Evolutionary conservation across 1,139 yeast genomes (phyloP), one percentile per base, ranked within the genome.

Genomic region (Debaryomyces robertsiae): DNA sequence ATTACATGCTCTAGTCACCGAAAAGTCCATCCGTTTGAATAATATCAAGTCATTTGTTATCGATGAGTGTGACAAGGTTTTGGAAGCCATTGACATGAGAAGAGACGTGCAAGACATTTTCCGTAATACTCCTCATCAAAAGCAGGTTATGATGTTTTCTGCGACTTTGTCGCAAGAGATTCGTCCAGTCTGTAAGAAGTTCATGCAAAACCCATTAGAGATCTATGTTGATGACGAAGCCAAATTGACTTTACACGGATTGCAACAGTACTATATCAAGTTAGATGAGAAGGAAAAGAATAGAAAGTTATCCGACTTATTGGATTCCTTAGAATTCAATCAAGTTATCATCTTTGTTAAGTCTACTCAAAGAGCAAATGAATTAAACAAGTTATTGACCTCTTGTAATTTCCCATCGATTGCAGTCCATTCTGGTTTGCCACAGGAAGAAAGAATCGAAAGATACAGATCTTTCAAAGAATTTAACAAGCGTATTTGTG

Each of bases 91-190:
- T 58, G 95, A 86, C 60, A 93, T 93, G 98, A 86, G 98, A 77
- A 85, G 96, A 67, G 98, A 93, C 61, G 97, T 93, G 44, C 98
- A 93, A 75, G 98, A 91, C 65, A 88, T 93, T 52, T 93, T 93
- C 83, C 85, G 97, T 67, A 88, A 89, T 47, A 93, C 98, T 42
- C 98, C 98, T 50, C 95, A 88, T 70, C 96, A 93, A 67, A 93
- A 93, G 73, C 98, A 93, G 76, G 98, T 93, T 45, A 91, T 93
- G 98, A 93, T 93, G 97, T 93, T 93, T 69, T 87, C 96, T 45
- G 98, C 98, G 53, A 93, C 98, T 44, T 78, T 93, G 57, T 83
- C 96, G 36, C 88, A 81, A 64, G 98, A 93, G 61, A 90, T 93
- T 60, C 88, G 96, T 69, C 97, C 97, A 46, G 83, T 93, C 48